A percentile compares a stretch with the other conserved stretches of the same genome.
These are phyloP conservation scores for Colletotrichum caudatum DNA, from an alignment of 2,329 filamentous ascomycete genomes.

Conservation along the genomic window DNA sequence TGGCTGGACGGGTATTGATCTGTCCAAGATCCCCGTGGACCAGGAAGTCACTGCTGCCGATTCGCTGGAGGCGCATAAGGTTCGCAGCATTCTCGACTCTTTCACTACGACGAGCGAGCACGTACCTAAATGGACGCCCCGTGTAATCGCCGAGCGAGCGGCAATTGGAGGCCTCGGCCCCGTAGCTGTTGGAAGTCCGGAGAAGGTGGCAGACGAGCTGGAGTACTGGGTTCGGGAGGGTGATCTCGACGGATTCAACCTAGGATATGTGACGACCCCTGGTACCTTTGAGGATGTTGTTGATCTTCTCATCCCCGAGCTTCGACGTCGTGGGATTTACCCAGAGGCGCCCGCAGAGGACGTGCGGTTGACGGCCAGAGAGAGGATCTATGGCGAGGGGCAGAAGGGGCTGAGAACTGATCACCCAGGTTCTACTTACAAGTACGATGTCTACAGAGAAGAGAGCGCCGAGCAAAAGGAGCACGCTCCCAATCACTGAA, in stretches of 20 bases:
- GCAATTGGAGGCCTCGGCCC: conserved; percentile 56
- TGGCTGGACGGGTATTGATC: conserved; percentile 71
- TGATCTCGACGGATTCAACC: conserved; percentile 57
- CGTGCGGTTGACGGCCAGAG: conserved; percentile 62
- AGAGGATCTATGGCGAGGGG: conserved; percentile 72
- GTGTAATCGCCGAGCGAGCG: conserved; percentile 55
- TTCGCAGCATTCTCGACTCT: conserved; percentile 61
- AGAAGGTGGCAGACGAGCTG: conserved; percentile 59
- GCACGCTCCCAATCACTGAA: neutral
- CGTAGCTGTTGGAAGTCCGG: conserved; percentile 53
- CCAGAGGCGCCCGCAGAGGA: conserved; percentile 48
- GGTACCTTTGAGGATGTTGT: conserved; percentile 52
- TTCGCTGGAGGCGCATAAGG: conserved; percentile 64
- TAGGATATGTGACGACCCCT: conserved; percentile 58
- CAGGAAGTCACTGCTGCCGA: conserved; percentile 68
- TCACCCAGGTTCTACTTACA: conserved; percentile 70
- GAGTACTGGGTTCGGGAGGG: conserved; percentile 59
- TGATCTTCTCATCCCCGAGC: conserved; percentile 49
- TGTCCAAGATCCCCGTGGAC: conserved; percentile 68
- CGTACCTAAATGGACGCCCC: conserved; percentile 59
- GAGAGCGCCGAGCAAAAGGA: conserved; percentile 47
- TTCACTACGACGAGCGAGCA: conserved; percentile 62
- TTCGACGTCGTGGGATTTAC: conserved; percentile 48
- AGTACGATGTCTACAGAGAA: conserved; percentile 72
- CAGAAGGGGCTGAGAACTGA: conserved; percentile 68